phyloP scores from a whole-genome alignment of 2,329 filamentous ascomycete species.

The Diaporthe destruens region DNA sequence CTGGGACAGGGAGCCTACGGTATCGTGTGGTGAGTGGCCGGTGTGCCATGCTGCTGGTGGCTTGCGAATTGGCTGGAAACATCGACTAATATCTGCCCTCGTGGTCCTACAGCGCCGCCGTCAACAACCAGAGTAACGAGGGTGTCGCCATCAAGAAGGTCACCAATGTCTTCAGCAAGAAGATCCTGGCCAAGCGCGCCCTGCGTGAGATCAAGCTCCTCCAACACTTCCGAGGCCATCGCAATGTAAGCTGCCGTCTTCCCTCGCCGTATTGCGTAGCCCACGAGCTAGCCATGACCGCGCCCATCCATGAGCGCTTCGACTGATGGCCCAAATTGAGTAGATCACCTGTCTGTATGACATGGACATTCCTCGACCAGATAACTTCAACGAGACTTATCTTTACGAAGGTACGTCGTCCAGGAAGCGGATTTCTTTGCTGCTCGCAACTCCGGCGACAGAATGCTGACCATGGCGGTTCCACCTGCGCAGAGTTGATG shows the following conservation, averaged over 20 bases:
- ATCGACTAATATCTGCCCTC: conserved; percentile 28
- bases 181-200: conserved; percentile 98
- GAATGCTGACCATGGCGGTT: conserved; percentile 19
- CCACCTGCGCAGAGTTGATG: conserved; percentile 83
- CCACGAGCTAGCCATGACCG: too few relatives aligned
- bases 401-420: conserved; percentile 88
- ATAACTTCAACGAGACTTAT: conserved; percentile 99
- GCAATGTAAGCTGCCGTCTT: conserved; percentile 72
- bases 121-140: conserved; percentile 90
- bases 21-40: conserved; percentile 86
- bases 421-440: not conserved
- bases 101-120: conserved; percentile 77
- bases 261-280: not conserved
- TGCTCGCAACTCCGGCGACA: too few relatives aligned
- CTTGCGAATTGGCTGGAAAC: not conserved
- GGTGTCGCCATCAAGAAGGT: conserved; percentile 99
- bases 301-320: conserved; percentile 10
- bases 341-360: conserved; percentile 99
- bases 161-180: conserved; percentile 99
- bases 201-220: conserved; percentile 98
- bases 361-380: conserved; percentile 97
- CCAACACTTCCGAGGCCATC: conserved; percentile 94
- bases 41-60: not conserved
- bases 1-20: conserved; percentile 97
- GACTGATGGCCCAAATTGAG: conserved; percentile 16